These are phyloP conservation scores for Ceratocystis albifundus DNA, from an alignment of 2,329 filamentous ascomycete species.

Conservation along the genomic window DNA sequence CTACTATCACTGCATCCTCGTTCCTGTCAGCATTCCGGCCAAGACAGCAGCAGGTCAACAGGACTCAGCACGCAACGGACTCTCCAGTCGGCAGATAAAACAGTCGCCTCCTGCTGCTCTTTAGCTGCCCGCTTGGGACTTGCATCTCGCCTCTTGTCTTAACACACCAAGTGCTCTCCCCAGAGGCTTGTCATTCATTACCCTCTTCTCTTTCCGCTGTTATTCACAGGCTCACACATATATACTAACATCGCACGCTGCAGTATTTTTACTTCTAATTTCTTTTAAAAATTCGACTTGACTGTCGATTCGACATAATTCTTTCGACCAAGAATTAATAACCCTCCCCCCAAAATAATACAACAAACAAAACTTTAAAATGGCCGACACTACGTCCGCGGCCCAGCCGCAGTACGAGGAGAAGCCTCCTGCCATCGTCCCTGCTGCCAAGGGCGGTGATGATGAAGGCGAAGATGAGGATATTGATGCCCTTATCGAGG, in stretches of 20 bases:
- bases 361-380: constrained; percentile 28
- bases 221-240: neutral
- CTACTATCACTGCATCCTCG: constrained; percentile 23
- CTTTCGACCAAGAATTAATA: constrained; percentile 24
- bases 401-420: constrained; percentile 55
- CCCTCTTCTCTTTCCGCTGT: neutral
- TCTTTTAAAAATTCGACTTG: constrained; percentile 24
- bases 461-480: constrained; percentile 67
- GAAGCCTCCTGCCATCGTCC: constrained; percentile 32
- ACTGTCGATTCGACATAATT: constrained; percentile 22
- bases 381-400: constrained; percentile 45
- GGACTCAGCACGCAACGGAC: neutral
- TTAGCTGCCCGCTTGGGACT: neutral
- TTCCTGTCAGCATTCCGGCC: constrained; percentile 23
- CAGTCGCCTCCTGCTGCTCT: neutral
- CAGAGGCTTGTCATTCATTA: neutral
- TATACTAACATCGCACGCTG: neutral
- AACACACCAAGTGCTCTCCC: neutral
- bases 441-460: constrained; percentile 32
- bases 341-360: constrained; percentile 18
- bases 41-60: neutral
- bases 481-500: constrained; percentile 76
- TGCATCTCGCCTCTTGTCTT: neutral
- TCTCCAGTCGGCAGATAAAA: neutral
- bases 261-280: constrained; percentile 22